These are phyloP conservation scores for Penicillium sp. DNA, from an alignment of 2,329 filamentous ascomycete species.

Conservation along the genomic window DNA sequence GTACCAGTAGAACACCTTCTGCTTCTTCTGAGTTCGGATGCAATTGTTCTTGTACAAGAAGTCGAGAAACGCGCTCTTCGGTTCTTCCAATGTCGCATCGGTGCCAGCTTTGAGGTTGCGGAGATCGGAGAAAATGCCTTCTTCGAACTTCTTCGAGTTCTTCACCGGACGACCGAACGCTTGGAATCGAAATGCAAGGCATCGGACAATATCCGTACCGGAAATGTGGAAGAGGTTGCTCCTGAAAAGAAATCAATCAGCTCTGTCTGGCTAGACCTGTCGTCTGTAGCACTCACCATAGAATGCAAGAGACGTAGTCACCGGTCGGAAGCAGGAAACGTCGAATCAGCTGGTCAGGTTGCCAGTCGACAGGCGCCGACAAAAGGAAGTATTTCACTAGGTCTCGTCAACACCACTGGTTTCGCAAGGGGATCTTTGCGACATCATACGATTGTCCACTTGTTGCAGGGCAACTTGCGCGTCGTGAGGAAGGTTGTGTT, in stretches of 20 bases:
- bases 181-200: conserved; percentile 96
- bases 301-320: conserved; percentile 97
- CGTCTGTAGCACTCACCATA: conserved; percentile 64
- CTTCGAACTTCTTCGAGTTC: conserved; percentile 99
- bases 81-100: conserved; percentile 96
- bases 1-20: conserved; percentile 99
- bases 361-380: conserved; percentile 97
- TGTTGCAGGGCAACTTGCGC: conserved; percentile 96
- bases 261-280: not conserved
- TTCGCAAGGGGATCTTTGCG: not conserved
- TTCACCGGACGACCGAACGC: conserved; percentile 97
- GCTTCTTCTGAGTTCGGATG: conserved; percentile 99
- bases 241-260: conserved; percentile 49
- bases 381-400: conserved; percentile 99
- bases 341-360: conserved; percentile 92
- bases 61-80: conserved; percentile 96
- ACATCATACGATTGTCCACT: conserved; percentile 86
- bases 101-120: conserved; percentile 98
- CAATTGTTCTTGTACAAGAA: conserved; percentile 99
- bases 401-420: conserved; percentile 3
- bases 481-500: conserved; percentile 93
- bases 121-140: conserved; percentile 98
- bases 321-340: conserved; percentile 93
- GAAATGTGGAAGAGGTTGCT: conserved; percentile 99
- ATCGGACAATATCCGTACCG: conserved; percentile 97